Evolutionary conservation across 225 moss, liverwort and hornwort species (phyloP).

Genomic region (Sphagnum tenellum): DNA sequence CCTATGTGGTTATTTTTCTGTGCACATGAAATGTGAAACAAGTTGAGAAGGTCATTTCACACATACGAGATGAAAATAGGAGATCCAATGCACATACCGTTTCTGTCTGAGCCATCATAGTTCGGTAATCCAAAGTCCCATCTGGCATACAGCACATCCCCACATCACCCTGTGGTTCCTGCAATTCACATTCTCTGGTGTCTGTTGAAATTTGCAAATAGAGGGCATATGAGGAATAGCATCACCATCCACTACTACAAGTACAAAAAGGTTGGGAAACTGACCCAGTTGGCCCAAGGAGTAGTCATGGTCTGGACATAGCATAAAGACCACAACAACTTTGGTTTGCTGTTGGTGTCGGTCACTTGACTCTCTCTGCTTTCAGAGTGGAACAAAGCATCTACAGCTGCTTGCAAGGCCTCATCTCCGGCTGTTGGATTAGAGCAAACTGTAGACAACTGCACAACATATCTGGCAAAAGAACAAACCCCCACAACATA

Average conservation of each 20-base stretch:
- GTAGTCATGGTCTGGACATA: conserved; percentile 22
- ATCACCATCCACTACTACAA: too few species aligned
- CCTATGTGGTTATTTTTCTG: too few species aligned
- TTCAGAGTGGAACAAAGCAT: conserved; percentile 22
- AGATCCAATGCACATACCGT: conserved; percentile 20
- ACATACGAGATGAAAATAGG: background rate
- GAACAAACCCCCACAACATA: background rate
- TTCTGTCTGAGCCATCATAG: conserved; percentile 51
- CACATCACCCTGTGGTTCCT: conserved; percentile 7
- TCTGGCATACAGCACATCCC: conserved; percentile 46
- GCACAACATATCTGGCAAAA: conserved; percentile 49
- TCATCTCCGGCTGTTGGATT: conserved; percentile 20
- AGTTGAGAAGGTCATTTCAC: background rate
- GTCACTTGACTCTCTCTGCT: background rate
- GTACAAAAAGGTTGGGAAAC: background rate
- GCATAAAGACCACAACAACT: conserved; percentile 36
- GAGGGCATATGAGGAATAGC: too few species aligned
- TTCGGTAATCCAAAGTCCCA: conserved; percentile 60
- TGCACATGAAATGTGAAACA: background rate
- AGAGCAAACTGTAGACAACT: conserved; percentile 50
- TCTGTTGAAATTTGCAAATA: too few species aligned
- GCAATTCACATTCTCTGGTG: too few species aligned
- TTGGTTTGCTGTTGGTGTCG: conserved; percentile 17
- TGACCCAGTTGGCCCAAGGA: conserved; percentile 6
- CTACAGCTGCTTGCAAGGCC: conserved; percentile 27